A percentile compares a stretch with the other conserved stretches of the same genome.
Evolutionary conservation across 2,329 filamentous ascomycete genomes (phyloP).

Genomic region (Metarhizium anisopliae): DNA sequence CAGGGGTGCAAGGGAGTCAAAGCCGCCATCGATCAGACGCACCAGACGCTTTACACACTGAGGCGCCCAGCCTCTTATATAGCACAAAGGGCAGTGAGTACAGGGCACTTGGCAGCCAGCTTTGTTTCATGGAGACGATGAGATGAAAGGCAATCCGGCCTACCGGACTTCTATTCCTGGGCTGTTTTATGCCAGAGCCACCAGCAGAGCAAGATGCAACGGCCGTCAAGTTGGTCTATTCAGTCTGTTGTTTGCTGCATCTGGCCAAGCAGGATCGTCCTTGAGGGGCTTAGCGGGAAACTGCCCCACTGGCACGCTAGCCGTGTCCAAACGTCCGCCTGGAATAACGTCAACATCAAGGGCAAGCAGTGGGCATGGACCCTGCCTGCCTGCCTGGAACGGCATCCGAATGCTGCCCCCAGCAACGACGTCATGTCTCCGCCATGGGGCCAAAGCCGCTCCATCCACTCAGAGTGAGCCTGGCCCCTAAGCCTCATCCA

Average conservation of each 20-base stretch:
- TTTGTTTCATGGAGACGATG: not conserved
- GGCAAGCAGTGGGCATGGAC: too few relatives aligned
- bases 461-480: not conserved
- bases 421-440: constrained; percentile 2
- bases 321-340: too few relatives aligned
- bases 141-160: not conserved
- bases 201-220: not conserved
- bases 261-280: too few relatives aligned
- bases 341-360: too few relatives aligned
- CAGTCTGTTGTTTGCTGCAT: not conserved
- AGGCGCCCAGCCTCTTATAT: not conserved
- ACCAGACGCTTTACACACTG: too few relatives aligned
- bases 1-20: not conserved
- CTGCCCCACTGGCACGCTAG: not conserved
- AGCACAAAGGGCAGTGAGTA: not conserved
- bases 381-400: not conserved
- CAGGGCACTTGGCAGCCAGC: not conserved
- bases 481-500: not conserved
- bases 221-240: not conserved
- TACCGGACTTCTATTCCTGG: not conserved
- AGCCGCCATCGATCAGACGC: not conserved
- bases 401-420: not conserved
- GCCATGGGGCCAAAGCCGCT: not conserved
- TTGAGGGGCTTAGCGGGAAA: too few relatives aligned
- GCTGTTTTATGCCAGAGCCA: not conserved